Conservation (phyloP, 140 eudicot species). For the Oenanthe javanica region DNA sequence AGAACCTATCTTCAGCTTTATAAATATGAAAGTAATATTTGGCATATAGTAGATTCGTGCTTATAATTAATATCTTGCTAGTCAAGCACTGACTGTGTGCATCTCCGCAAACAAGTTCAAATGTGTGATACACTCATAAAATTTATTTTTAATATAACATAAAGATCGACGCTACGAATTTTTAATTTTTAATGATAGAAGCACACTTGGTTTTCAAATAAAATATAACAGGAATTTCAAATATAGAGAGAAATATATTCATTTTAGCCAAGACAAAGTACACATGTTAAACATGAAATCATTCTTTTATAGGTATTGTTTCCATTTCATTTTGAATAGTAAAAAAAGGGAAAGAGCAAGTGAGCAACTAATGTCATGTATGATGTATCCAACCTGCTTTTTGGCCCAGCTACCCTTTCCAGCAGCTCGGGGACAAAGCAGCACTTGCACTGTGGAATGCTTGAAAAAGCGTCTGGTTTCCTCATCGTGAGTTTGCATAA, state of each 20-base stretch:
- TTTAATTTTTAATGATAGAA: too few relatives aligned
- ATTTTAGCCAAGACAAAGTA: neutral
- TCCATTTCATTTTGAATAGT: neutral
- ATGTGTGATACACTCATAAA: neutral
- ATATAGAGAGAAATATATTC: too few relatives aligned
- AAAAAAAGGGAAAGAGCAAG: neutral
- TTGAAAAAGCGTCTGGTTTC: slow-evolving; percentile 65
- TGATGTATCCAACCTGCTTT: slow-evolving; percentile 47
- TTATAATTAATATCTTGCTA: neutral
- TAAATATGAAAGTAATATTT: neutral
- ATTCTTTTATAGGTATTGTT: neutral
- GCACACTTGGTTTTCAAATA: too few relatives aligned
- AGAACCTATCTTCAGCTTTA: neutral
- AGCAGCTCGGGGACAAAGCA: slow-evolving; percentile 81
- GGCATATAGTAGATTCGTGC: neutral
- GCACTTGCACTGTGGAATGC: slow-evolving; percentile 79
- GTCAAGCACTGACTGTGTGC: neutral
- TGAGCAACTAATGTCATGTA: neutral
- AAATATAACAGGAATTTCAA: too few relatives aligned
- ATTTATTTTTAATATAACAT: neutral
- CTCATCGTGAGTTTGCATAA: slow-evolving; percentile 57
- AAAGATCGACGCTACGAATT: neutral
- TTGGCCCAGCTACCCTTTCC: slow-evolving; percentile 93
- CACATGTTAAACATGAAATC: neutral
- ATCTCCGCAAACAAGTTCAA: neutral